Evolutionary conservation across 257 asterid genomes (phyloP).

Genomic region (Solanum megistacrolobum): DNA sequence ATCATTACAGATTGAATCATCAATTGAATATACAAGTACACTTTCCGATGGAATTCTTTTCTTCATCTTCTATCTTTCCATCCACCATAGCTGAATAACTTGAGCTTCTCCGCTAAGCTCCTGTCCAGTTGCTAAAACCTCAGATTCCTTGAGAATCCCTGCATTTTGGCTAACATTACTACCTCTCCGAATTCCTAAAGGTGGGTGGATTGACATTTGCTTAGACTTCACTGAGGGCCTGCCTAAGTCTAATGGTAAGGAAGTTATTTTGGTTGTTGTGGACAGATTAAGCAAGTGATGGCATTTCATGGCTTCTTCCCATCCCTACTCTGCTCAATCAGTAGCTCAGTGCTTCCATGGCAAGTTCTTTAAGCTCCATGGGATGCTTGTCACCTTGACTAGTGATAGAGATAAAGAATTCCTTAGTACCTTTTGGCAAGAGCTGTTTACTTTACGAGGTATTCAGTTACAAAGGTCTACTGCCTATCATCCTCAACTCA

Average conservation of each 20-base stretch:
- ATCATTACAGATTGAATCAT: no score
- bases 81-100: no score
- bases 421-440: not conserved
- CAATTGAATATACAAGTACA: no score
- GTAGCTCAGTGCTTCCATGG: not conserved
- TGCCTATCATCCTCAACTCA: not conserved
- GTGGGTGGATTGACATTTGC: not conserved
- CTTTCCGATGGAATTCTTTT: no score
- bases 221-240: not conserved
- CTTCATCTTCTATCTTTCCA: no score
- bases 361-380: not conserved
- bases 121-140: no score
- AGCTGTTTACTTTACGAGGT: not conserved
- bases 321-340: not conserved
- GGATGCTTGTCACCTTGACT: not conserved
- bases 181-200: not conserved
- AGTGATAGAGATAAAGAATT: not conserved
- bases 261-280: not conserved
- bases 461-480: no score
- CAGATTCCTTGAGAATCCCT: no score
- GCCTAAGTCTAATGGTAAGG: not conserved
- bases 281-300: not conserved
- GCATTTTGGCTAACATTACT: no score
- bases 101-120: no score
- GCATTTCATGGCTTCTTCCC: not conserved